Evolutionary conservation across 164 flowering plant genomes (phyloP), one percentile per base, ranked within the genome.

Genomic region (Malania oleifera): DNA sequence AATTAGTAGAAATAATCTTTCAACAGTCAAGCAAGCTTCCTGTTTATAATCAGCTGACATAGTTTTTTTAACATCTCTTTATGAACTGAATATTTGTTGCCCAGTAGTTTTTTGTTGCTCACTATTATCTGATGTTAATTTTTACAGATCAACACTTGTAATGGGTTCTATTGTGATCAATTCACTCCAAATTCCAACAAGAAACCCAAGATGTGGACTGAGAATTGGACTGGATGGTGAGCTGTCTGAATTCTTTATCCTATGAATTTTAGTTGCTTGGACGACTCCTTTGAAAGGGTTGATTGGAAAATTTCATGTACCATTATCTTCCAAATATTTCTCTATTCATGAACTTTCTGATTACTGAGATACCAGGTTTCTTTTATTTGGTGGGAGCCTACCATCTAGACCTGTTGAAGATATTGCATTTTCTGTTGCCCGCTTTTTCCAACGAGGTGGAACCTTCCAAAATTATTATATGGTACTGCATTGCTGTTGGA

Each of bases 221-320:
- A 95, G 75, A 91, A 89, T 66, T 95, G 96, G 95, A 91, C 61
- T 70, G 99, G 98, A 66, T 95, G 99, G 99, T 90, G 76, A 67
- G 71, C 15, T 52, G 48, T 52, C 67, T 58, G 54, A 9, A 57
- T 39, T 24, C 22, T 46, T 45, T 3, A 49, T 37, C 0, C 34
- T 22, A 26, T 23, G 27, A n/a, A n/a, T 60, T 40, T 1, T 52
- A 40, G 4, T 22, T 49, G 24, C 1, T 47, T 51, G 9, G 38
- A n/a, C 34, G 26, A n/a, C 4, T n/a, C n/a, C n/a, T n/a, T n/a
- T n/a, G n/a, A n/a, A 22, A 24, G 10, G 1, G 24, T 34, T 31
- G 24, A 19, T 20, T 24, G 10, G 22, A 8, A 18, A 17, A 15
- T 46, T 44, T 22, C 1, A 12, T 15, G 35, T 31, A 20, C 22